phyloP scores from a whole-genome alignment of 2,329 filamentous ascomycete genomes.

The Curvularia verruculosa region DNA sequence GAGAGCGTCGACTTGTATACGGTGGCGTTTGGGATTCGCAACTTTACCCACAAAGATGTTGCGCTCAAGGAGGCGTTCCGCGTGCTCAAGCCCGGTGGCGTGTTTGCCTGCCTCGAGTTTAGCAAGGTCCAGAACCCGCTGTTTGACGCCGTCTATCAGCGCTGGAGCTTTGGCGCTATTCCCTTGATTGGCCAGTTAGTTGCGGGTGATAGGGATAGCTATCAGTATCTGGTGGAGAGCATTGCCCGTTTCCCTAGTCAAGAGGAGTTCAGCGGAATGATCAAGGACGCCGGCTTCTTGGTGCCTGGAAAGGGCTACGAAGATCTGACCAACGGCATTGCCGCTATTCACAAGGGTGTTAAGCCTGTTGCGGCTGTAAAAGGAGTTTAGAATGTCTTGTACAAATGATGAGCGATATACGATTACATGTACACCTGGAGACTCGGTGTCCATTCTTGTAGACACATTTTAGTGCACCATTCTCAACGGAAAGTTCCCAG shows the following conservation, averaged over 20 bases:
- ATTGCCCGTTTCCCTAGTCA: constrained; percentile 93
- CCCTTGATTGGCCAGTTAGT: constrained; percentile 95
- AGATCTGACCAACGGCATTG: constrained; percentile 89
- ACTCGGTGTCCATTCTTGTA: background rate
- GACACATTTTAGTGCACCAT: background rate
- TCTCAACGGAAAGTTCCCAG: background rate
- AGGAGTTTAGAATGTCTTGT: background rate
- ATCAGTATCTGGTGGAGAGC: constrained; percentile 98
- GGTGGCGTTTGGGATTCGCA: constrained; percentile 95
- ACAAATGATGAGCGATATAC: background rate
- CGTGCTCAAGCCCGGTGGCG: constrained; percentile 89
- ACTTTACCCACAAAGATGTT: constrained; percentile 89
- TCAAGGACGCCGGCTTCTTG: constrained; percentile 80
- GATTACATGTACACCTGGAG: background rate
- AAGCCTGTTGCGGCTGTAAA: constrained; percentile 64
- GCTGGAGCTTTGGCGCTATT: constrained; percentile 94
- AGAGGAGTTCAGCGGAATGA: constrained; percentile 82
- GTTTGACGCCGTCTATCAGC: constrained; percentile 87
- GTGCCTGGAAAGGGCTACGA: constrained; percentile 77
- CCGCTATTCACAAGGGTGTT: constrained; percentile 94
- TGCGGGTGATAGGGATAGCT: constrained; percentile 90
- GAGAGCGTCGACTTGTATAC: constrained; percentile 92
- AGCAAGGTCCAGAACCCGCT: constrained; percentile 79
- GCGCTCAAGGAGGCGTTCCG: constrained; percentile 84
- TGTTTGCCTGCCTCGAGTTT: constrained; percentile 97